phyloP scores from a whole-genome alignment of 164 flowering plant species.

The Dillenia suffruticosa region DNA sequence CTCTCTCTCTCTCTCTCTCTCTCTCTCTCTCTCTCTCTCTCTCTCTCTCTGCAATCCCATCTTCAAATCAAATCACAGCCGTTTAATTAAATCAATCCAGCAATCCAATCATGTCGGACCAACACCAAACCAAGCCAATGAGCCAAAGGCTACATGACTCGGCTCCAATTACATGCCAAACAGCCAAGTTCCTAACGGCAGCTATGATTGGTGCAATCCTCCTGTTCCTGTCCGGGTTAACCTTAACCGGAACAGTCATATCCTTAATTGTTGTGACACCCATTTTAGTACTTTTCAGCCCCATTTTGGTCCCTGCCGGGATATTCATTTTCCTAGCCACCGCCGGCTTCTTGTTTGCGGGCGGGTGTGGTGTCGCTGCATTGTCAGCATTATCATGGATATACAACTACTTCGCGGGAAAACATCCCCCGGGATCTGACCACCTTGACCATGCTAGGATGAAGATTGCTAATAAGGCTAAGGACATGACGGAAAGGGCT shows the following conservation, averaged over 20 bases:
- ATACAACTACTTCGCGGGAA: constrained; percentile 39
- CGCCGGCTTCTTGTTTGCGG: constrained; percentile 46
- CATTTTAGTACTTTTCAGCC: constrained; percentile 45
- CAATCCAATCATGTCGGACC: not conserved
- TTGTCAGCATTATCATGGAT: constrained; percentile 43
- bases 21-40: too few species aligned
- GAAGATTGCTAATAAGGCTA: constrained; percentile 34
- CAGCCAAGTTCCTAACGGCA: constrained; percentile 39
- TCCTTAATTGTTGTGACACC: constrained; percentile 43
- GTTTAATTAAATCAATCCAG: too few species aligned
- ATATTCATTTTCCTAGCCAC: constrained; percentile 20
- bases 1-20: too few species aligned
- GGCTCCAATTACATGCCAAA: constrained; percentile 19
- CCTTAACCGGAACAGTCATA: constrained; percentile 41
- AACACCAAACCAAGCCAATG: constrained; percentile 11
- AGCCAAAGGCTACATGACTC: constrained; percentile 15
- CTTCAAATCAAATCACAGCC: not conserved
- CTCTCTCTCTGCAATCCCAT: too few species aligned
- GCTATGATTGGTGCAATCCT: constrained; percentile 26
- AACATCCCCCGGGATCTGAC: constrained; percentile 44
- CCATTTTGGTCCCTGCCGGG: constrained; percentile 49
- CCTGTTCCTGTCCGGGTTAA: constrained; percentile 38
- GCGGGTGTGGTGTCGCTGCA: constrained; percentile 47
- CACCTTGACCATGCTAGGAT: constrained; percentile 35
- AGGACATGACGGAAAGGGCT: constrained; percentile 43